Percentiles rank a stretch among this genome's conserved stretches.
These are phyloP conservation scores for Blastobotrys peoriensis DNA, from an alignment of 805 yeast species.

Conservation along the genomic window DNA sequence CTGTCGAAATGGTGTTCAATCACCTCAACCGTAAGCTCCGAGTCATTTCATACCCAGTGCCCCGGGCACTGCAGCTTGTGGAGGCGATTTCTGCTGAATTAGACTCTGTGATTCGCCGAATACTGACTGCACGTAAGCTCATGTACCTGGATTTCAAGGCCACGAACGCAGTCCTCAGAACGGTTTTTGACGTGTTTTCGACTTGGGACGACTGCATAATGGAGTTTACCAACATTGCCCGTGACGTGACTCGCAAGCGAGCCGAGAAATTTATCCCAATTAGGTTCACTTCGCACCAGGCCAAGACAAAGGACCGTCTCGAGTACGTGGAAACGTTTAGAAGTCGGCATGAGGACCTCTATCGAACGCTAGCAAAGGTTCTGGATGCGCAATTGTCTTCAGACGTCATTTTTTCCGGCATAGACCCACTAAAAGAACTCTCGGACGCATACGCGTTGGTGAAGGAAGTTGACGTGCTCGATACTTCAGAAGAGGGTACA, in stretches of 20 bases:
- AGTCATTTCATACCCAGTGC: conserved; percentile 54
- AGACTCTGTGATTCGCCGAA: conserved; percentile 36
- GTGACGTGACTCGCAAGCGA: conserved; percentile 71
- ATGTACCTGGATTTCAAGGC: conserved; percentile 39
- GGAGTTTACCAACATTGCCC: conserved; percentile 56
- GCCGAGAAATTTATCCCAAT: conserved; percentile 65
- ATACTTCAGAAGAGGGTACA: conserved; percentile 27
- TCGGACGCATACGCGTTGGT: conserved; percentile 39
- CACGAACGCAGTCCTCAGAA: conserved; percentile 33
- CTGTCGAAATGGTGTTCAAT: conserved; percentile 45
- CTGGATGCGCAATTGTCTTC: conserved; percentile 3
- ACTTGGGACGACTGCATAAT: conserved; percentile 58
- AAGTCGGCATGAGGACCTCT: conserved; percentile 46
- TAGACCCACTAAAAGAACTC: conserved; percentile 32
- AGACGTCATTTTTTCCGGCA: conserved; percentile 14
- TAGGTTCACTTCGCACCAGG: conserved; percentile 46
- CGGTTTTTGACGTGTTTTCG: conserved; percentile 34
- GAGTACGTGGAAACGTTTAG: conserved; percentile 43
- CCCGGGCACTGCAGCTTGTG: conserved; percentile 56
- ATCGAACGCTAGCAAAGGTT: conserved; percentile 31
- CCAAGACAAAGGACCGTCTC: conserved; percentile 38
- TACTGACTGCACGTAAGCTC: conserved; percentile 36
- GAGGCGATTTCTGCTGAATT: conserved; percentile 61
- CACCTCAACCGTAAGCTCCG: conserved; percentile 58
- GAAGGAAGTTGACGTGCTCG: conserved; percentile 33